Base-by-base conservation (phyloP, 108 stramenopile species). In the Fragilariopsis cylindrus region DNA sequence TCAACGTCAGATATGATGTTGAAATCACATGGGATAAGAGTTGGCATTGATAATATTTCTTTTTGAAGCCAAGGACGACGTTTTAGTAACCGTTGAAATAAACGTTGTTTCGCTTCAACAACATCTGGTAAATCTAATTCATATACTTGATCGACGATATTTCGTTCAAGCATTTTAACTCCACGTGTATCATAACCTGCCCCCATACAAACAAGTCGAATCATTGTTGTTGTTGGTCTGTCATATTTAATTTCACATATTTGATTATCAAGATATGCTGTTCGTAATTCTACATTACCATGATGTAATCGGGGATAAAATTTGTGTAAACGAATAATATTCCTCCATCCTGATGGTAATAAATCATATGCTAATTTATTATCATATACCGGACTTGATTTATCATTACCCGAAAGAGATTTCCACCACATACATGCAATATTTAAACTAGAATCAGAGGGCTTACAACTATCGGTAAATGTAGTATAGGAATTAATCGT, bases 341-440 rank as follows among this genome's bases (percentile, higher is more conserved):
- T 73, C 66, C 90, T 64, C 7, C 84, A 80, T 5, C 76, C 68
- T 4, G 77, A 70, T n/a, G 90, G 90, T 60, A 91, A 71, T 72
- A 89, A 71, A 69, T 91, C 90, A 41, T 91, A 91, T 4, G 90
- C 80, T 57, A 88, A 58, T 8, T 57, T 64, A 65, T 78, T 52
- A 71, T 92, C 91, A 65, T 79, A 86, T 0, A 81, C 85, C 5
- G 87, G 85, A 12, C 85, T 86, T 18, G 70, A 48, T 5, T 41
- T 41, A 66, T 92, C 91, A 48, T 83, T 84, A 7, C 87, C 87
- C 6, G 81, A 56, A 30, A 92, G 46, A 12, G 88, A 88, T 75
- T 92, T 92, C 81, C 88, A 90, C 91, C 91, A 92, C 65, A 92
- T 63, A 45, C 85, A 85, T 6, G 84, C 82, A 70, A 92, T 60